These are phyloP conservation scores for Trapa bicornis DNA, from an alignment of 345 rosid species.

Conservation along the genomic window DNA sequence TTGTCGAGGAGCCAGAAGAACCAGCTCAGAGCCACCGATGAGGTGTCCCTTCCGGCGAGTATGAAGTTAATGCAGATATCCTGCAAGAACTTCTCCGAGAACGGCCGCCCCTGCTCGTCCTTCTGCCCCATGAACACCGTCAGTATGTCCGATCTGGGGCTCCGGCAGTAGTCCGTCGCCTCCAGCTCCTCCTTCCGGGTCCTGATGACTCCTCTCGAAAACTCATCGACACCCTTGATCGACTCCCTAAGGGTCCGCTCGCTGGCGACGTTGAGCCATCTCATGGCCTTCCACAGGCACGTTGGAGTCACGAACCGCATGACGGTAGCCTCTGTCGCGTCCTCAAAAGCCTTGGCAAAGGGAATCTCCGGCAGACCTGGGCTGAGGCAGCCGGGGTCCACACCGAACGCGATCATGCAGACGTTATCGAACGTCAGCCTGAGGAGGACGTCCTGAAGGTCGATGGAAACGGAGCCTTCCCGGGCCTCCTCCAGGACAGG, in stretches of 20 bases:
- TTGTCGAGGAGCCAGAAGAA: constrained; percentile 73
- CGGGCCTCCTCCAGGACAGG: constrained; percentile 53
- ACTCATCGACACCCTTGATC: constrained; percentile 60
- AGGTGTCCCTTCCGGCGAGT: constrained; percentile 95
- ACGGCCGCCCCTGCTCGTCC: constrained; percentile 46
- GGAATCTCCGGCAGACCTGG: constrained; percentile 54
- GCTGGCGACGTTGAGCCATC: constrained; percentile 45
- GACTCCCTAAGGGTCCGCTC: constrained; percentile 67
- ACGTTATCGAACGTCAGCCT: constrained; percentile 85
- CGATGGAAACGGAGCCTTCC: constrained; percentile 27
- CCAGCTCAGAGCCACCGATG: constrained; percentile 92
- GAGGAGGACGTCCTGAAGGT: constrained; percentile 68
- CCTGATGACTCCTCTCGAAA: constrained; percentile 62
- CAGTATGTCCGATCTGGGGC: constrained; percentile 53
- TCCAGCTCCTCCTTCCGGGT: constrained; percentile 68
- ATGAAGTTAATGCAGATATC: constrained; percentile 91
- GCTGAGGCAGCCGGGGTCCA: constrained; percentile 74
- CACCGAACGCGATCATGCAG: constrained; percentile 91
- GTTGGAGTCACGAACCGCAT: constrained; percentile 68
- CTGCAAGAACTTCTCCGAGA: constrained; percentile 68
- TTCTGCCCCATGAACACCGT: constrained; percentile 53
- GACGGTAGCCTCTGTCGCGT: constrained; percentile 67
- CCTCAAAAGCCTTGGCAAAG: constrained; percentile 83
- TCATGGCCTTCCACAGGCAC: constrained; percentile 72
- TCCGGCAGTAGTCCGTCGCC: constrained; percentile 9